phyloP scores from a whole-genome alignment of 768 basidiomycete genomes.

The Podaxis carcinomalis region DNA sequence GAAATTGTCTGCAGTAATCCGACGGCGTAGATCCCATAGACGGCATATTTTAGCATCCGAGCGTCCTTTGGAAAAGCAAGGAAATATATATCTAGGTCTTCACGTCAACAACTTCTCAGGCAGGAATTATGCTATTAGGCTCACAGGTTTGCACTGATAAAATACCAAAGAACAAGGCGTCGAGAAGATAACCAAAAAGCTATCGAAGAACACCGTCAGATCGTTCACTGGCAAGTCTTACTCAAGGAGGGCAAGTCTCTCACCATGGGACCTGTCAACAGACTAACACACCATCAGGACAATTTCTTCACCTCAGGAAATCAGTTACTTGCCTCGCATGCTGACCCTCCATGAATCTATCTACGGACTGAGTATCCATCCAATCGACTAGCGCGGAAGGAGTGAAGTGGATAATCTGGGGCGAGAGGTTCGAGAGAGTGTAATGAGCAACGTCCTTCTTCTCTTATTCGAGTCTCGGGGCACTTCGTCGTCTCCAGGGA shows the following conservation, averaged over 20 bases:
- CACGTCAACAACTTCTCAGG: neutral
- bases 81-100: neutral
- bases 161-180: neutral
- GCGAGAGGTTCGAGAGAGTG: too few species aligned
- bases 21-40: neutral
- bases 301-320: neutral
- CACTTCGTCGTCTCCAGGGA: too few species aligned
- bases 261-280: conserved; percentile 1
- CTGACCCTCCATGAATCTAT: neutral
- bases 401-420: neutral
- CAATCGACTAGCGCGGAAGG: neutral
- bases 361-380: neutral
- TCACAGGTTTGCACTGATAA: neutral
- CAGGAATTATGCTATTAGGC: neutral
- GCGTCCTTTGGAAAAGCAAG: neutral
- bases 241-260: neutral
- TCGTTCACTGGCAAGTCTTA: neutral
- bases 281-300: neutral
- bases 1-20: neutral
- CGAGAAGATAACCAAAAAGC: neutral
- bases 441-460: too few species aligned
- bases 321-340: neutral
- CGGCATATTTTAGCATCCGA: neutral
- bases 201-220: neutral
- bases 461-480: too few species aligned